Evolutionary conservation across 78 protist genomes (phyloP).

Genomic region (Dictyostelium purpureum): DNA sequence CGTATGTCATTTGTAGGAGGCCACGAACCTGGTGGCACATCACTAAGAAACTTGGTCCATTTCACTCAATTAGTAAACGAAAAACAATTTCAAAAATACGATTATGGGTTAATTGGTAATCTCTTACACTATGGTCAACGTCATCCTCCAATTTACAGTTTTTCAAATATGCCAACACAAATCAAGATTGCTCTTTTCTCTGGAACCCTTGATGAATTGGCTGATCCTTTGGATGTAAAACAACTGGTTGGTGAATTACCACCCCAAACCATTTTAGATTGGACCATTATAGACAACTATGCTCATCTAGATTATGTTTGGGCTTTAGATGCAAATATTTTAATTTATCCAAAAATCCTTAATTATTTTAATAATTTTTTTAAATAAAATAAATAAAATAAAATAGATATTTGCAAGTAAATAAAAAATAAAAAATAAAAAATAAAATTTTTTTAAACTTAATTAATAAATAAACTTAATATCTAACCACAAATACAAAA

Average conservation of each 20-base stretch:
- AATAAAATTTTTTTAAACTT: no score
- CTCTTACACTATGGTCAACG: not conserved
- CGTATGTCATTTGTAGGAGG: conserved; percentile 68
- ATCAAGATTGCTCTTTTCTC: conserved; percentile 44
- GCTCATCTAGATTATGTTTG: conserved; percentile 79
- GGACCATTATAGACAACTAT: conserved; percentile 23
- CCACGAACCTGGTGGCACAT: conserved; percentile 75
- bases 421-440: no score
- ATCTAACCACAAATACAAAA: not conserved
- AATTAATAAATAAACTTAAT: not conserved
- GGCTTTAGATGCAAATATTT: conserved; percentile 63
- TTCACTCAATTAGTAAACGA: conserved; percentile 61
- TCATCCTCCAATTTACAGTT: conserved; percentile 58
- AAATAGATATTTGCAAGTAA: no score
- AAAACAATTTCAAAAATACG: conserved; percentile 61
- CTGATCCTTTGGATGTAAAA: conserved; percentile 80
- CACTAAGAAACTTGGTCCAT: conserved; percentile 73
- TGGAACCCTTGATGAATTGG: conserved; percentile 82
- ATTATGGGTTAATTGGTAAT: conserved; percentile 42
- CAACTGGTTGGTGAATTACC: conserved; percentile 19
- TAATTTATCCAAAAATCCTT: conserved; percentile 29
- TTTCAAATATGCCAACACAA: conserved; percentile 10
- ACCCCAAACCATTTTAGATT: not conserved
- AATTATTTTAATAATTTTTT: not conserved
- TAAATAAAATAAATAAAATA: no score